Base-by-base conservation (phyloP, 331 rosid genomes). In the Pyrus hybrid region DNA sequence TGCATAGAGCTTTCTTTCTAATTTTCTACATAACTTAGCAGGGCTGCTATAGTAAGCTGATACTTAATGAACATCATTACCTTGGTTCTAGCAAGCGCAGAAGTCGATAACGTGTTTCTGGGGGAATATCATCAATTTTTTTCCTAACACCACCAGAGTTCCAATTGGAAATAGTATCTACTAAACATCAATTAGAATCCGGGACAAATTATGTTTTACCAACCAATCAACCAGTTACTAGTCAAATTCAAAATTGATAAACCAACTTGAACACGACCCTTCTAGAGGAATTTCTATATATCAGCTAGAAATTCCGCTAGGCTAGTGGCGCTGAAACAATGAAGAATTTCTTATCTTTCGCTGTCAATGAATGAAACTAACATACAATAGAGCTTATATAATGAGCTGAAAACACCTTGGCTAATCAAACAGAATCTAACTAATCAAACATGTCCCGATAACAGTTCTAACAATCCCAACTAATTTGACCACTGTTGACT, bases 71-170 rank as follows among this genome's bases (percentile, higher is more conserved):
- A 66, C 21, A 57, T 4, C 37, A 16, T 67, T 37, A 91, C 98
- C 91, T 89, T 13, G 97, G 97, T 21, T 80, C 54, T 64, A 93
- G 77, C 86, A 89, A 80, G 68, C 3, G 79, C 81, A 91, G 81
- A 73, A 93, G 83, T 54, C 87, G 88, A 84, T 83, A 85, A 26
- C 93, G 93, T 82, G 93, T 88, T 84, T 89, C 93, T 79, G 83
- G 86, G 21, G 97, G 90, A 85, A 93, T 82, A 74, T 87, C 92
- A 79, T 88, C 93, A 80, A 93, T 88, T 51, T 91, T 93, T 87
- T 93, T 93, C 98, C 97, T 93, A 78, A 41, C 76, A n/a, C 5
- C 23, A 29, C n/a, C 33, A 8, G 53, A 71, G 25, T 21, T 49
- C n/a, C n/a, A 49, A 49, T 35, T 13, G 71, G 22, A 4, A 5